Conservation (phyloP, 108 stramenopile species). For the Nannochloropsis oceanica region DNA sequence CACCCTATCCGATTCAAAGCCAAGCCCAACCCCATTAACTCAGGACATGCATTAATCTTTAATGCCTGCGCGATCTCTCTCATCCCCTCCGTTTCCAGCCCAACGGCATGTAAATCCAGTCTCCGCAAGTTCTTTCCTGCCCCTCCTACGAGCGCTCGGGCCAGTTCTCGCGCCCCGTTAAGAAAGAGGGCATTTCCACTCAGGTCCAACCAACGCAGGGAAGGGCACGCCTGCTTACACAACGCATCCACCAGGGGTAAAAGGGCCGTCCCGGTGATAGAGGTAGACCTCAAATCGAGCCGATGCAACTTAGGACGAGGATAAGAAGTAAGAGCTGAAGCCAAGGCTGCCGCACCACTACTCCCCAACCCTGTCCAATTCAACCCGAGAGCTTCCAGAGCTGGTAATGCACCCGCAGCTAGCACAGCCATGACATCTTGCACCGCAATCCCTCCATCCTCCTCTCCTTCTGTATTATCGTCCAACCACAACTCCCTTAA, state of each 20-base stretch:
- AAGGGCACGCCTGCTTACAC: background rate
- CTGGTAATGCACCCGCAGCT: background rate
- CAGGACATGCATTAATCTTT: background rate
- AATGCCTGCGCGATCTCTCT: background rate
- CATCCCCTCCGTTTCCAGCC: background rate
- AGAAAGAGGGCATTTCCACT: background rate
- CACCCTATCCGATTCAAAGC: background rate
- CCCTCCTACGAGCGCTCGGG: background rate
- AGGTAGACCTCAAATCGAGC: background rate
- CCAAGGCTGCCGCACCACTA: background rate
- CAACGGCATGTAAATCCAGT: background rate
- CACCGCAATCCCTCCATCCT: background rate
- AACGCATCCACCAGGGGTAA: background rate
- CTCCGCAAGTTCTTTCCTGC: background rate
- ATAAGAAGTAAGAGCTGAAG: background rate
- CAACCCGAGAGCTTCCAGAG: background rate
- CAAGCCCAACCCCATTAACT: background rate
- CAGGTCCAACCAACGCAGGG: background rate
- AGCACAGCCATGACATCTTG: background rate
- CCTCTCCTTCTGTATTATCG: background rate
- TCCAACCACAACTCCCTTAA: background rate
- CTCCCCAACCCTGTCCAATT: background rate
- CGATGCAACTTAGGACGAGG: background rate
- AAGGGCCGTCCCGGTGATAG: background rate
- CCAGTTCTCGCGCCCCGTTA: background rate